Base-by-base conservation (phyloP, 148 eudicot genomes). In the Vaccinium myrtillus region DNA sequence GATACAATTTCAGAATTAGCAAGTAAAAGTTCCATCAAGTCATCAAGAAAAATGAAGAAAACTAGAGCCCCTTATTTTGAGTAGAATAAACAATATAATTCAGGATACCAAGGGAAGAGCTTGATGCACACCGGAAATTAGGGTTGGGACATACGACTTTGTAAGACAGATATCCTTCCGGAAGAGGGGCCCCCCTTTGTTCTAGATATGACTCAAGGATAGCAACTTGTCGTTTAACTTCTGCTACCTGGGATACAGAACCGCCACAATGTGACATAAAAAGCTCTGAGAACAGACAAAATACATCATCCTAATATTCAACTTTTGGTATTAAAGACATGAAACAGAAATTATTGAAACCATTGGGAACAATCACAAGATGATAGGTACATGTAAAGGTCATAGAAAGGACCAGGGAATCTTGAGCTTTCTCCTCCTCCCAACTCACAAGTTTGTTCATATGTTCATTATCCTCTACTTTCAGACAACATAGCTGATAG, bases 101-200 rank as follows among this genome's bases (percentile, higher is more conserved):
- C 30, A 15, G 39, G 46, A 63, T 13, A 23, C 43, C 48, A 80
- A 65, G 50, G 39, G 36, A 73, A 71, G 36, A 63, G 30, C 10
- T 77, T 8, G 71, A 67, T 63, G 75, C 91, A 82, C 83, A 95
- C 98, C 95, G 89, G 81, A 96, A 93, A 14, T 92, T 91, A 25
- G 96, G 98, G 83, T 95, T 93, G 77, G 96, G 91, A 81, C 93
- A 89, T 86, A 96, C 83, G 70, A 96, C 94, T 88, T 89, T 94
- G 88, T 76, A 91, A 70, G 99, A 95, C 50, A 96, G 43, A 88
- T 88, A 93, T 81, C 98, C 98, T 85, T 93, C 91, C 8, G 98
- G 98, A 77, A 96, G 91, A 86, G 92, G 77, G 83, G 92, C 86
- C 27, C 99, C 99, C 90, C 99, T 95, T 87, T 91, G 98, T 83